Evolutionary conservation across 495 filamentous ascomycete species (phyloP), one percentile per base, ranked within the genome.

Genomic region (Penicillium nucicola): DNA sequence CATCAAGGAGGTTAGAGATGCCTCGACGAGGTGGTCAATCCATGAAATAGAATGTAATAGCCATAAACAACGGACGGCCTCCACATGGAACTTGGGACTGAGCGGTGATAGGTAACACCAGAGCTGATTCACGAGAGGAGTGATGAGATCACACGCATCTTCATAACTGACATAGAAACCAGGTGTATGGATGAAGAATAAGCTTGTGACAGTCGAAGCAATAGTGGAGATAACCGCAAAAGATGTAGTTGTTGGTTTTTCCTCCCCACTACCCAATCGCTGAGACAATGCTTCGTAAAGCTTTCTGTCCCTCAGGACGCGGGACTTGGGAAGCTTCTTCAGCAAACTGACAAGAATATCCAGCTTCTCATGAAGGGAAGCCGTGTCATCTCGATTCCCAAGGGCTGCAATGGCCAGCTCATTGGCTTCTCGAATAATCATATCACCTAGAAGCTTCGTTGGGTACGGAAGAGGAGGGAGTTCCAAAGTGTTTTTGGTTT

Each of bases 1-100:
- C 77, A 96, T 86, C 14, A 95, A 67, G 22, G 82, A 77, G 31
- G 88, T 83, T 42, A 96, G 85, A 4, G 89, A 81, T 31, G 89
- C 88, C 68, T 97, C 92, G 13, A 96, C 81, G 20, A 77, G 66
- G 54, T 82, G 76, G 47, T 78, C 72, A n/a, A 70, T 63, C 53
- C 70, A 72, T 25, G 82, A 79, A 8, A 82, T 78, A 0, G 81
- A 81, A 56, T 97, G 89, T 36, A 97, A 70, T 42, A 87, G 82
- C 87, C 92, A 95, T 12, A 97, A 68, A 53, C 83, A 87, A 42
- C 88, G 86, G 39, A 95, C 89, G 30, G 90, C 84, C 66, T 97
- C 92, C 18, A 97, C 90, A 63, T 96, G 93, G 55, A 92, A 92
- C 60, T 95, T 95, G 0, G 90, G 92, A 48, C 84, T 85, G 15